Evolutionary conservation across 176 grass and related monocot genomes (phyloP), one percentile per base, ranked within the genome.

Genomic region (Guadua angustifolia): DNA sequence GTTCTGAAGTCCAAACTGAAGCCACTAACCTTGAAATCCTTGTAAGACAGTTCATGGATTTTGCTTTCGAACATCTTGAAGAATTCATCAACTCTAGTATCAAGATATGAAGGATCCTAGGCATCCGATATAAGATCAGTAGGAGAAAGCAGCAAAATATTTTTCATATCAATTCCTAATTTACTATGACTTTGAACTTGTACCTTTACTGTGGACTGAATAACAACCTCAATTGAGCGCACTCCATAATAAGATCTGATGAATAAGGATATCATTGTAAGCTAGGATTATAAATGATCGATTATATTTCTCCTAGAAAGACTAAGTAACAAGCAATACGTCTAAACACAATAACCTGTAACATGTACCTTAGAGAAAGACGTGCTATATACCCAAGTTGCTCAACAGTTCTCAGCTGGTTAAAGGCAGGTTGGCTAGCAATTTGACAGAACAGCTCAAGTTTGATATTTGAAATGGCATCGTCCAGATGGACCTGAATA

Each of bases 151-250:
- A 73, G 44, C 11, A 52, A 86, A 81, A 22, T 36, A 36, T 36
- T 36, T 36, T 36, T 36, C 21, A 49, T 40, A 52, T 66, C 45
- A 77, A 16, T 32, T 29, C 29, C 29, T 29, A 29, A 29, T 29
- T 29, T 77, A 69, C 38, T 86, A 52, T 25, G 51, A 36, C 73
- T 81, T 39, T 63, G 15, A 69, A 44, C 9, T 21, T 75, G 73
- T 89, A 98, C 95, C 92, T 95, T 95, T 45, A 90, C 55, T 66
- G 95, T 91, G 47, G 95, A 98, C 67, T 98, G 91, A 81, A 98
- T 93, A 70, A 90, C 61, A 81, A 95, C 83, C 71, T 93, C 64
- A 29, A 98, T 45, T 85, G 88, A 92, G 46, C 71, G 7, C 40
- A 95, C 83, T 89, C 95, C 95, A 77, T 49, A 87, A 78, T 93